Percentiles rank a stretch among this genome's conserved stretches.
phyloP scores from a whole-genome alignment of 2,329 filamentous ascomycete species.

The Sporothrix globosa region DNA sequence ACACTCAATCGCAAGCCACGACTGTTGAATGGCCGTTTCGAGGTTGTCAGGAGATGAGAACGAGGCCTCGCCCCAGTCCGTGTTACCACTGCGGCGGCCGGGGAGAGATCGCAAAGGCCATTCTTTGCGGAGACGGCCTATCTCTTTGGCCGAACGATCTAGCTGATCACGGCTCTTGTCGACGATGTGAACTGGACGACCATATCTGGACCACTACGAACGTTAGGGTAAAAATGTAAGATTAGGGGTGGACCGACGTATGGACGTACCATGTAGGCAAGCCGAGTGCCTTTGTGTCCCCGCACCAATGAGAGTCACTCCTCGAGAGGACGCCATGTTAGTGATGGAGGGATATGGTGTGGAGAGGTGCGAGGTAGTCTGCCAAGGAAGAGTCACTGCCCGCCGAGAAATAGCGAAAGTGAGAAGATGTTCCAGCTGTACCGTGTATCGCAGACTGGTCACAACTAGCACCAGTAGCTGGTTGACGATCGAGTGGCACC shows the following conservation, averaged over 20 bases:
- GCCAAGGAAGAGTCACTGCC: no score
- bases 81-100: neutral
- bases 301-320: constrained; percentile 21
- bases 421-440: no score
- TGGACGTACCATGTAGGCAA: constrained; percentile 20
- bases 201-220: constrained; percentile 23
- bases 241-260: neutral
- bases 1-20: constrained; percentile 26
- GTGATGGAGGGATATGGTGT: no score
- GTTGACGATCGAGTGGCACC: no score
- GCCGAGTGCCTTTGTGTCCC: constrained; percentile 26
- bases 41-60: neutral
- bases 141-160: neutral
- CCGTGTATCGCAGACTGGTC: no score
- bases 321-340: constrained; percentile 1
- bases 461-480: no score
- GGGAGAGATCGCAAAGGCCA: constrained; percentile 4
- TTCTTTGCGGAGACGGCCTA: neutral
- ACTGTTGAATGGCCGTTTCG: neutral
- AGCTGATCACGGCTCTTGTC: constrained; percentile 23
- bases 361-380: no score
- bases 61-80: neutral
- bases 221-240: neutral
- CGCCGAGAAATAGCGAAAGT: no score
- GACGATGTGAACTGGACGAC: constrained; percentile 22